Evolutionary conservation across 805 yeast genomes (phyloP).

Genomic region (Candida ovalis): DNA sequence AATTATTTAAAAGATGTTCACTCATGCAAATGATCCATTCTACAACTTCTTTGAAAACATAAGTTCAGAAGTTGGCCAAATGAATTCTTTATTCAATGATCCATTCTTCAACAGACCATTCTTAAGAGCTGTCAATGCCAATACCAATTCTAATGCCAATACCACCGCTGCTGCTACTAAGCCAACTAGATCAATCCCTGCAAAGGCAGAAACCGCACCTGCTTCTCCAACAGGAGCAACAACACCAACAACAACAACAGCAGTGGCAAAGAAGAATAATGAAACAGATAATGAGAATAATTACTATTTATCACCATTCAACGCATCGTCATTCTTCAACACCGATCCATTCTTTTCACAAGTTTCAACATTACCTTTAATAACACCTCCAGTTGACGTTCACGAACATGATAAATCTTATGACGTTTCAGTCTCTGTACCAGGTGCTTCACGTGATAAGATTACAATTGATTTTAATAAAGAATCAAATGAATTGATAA

Average conservation of each 20-base stretch:
- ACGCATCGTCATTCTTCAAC: slow-evolving; percentile 19
- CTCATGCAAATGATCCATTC: slow-evolving; percentile 35
- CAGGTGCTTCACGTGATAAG: slow-evolving; percentile 44
- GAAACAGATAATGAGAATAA: background rate
- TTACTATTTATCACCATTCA: slow-evolving; percentile 13
- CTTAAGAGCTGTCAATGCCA: background rate
- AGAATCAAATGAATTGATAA: slow-evolving; percentile 38
- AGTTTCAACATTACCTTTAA: background rate
- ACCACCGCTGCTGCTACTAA: slow-evolving; percentile 3
- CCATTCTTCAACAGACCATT: slow-evolving; percentile 22
- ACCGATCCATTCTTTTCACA: slow-evolving; percentile 17
- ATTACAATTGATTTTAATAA: slow-evolving; percentile 44
- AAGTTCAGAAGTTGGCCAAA: slow-evolving; percentile 38
- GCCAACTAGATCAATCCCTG: slow-evolving; percentile 2
- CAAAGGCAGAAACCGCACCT: background rate
- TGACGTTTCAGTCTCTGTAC: slow-evolving; percentile 41
- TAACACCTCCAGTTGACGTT: slow-evolving; percentile 43
- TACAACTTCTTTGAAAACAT: slow-evolving; percentile 41
- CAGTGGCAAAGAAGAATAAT: background rate
- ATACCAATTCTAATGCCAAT: slow-evolving; percentile 1
- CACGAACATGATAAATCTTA: slow-evolving; percentile 40
- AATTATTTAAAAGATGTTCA: background rate
- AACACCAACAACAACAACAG: background rate
- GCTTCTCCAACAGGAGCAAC: slow-evolving; percentile 15
- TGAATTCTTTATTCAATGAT: slow-evolving; percentile 32